Percentiles rank a stretch among this genome's conserved stretches.
Conservation (phyloP, 768 basidiomycete genomes). For the Boletus sp. region DNA sequence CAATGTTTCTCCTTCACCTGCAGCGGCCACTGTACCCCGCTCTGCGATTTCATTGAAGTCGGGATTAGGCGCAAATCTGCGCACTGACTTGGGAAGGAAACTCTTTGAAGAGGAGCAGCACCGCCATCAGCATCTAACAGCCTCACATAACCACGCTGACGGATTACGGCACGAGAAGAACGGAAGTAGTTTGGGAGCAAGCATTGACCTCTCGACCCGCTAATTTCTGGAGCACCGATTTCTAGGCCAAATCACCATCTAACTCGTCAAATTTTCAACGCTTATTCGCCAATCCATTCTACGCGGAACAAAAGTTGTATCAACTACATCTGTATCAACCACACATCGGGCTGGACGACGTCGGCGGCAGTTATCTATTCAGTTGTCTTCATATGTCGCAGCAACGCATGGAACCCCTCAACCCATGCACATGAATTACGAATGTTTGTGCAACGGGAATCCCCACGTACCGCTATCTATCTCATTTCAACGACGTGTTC, state of each 20-base stretch:
- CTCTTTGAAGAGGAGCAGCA: constrained; percentile 70
- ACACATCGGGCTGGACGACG: constrained; percentile 22
- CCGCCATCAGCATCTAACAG: constrained; percentile 33
- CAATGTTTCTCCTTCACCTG: constrained; percentile 67
- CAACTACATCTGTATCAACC: constrained; percentile 36
- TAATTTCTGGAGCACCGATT: constrained; percentile 14
- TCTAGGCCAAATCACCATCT: constrained; percentile 9
- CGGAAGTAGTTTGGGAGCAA: constrained; percentile 25
- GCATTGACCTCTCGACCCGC: constrained; percentile 29
- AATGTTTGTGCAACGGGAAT: constrained; percentile 21
- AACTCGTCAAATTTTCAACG: constrained; percentile 14
- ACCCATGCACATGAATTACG: constrained; percentile 25
- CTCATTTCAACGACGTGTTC: constrained; percentile 13
- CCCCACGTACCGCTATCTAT: constrained; percentile 18
- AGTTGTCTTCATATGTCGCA: constrained; percentile 28
- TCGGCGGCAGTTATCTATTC: constrained; percentile 28
- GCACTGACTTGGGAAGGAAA: constrained; percentile 62
- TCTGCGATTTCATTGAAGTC: constrained; percentile 31
- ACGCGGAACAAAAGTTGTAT: constrained; percentile 31
- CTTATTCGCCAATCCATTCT: constrained; percentile 23
- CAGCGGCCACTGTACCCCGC: constrained; percentile 33
- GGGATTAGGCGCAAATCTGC: constrained; percentile 47
- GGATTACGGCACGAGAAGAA: constrained; percentile 26
- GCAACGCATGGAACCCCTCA: constrained; percentile 20
- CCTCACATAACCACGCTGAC: constrained; percentile 18